phyloP scores from a whole-genome alignment of 768 basidiomycete genomes.

The Collybia mongolica region DNA sequence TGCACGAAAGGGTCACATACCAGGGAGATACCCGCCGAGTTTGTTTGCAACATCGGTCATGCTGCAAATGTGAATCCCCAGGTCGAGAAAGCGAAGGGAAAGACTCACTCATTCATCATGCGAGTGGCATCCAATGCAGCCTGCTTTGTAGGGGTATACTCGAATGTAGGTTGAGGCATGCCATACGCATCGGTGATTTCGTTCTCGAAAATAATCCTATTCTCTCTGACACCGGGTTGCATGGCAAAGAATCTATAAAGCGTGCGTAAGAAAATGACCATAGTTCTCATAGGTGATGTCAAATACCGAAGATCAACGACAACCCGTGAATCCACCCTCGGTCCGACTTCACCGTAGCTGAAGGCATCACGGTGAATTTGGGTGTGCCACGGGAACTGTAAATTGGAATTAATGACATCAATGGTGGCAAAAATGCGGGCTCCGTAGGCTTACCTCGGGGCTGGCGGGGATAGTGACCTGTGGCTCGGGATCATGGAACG shows the following conservation, averaged over 20 bases:
- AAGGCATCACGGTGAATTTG: constrained; percentile 37
- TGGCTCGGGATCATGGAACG: constrained; percentile 28
- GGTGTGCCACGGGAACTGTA: constrained; percentile 26
- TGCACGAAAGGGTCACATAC: background rate
- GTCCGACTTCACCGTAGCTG: constrained; percentile 29
- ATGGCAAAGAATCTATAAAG: constrained; percentile 14
- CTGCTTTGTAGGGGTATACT: constrained; percentile 12
- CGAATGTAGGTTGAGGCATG: constrained; percentile 33
- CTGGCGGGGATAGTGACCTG: constrained; percentile 23
- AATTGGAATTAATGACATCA: background rate
- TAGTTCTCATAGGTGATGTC: constrained; percentile 22
- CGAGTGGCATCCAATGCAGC: constrained; percentile 9
- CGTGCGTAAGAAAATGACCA: constrained; percentile 14
- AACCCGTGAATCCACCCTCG: constrained; percentile 24
- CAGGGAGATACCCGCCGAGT: constrained; percentile 31
- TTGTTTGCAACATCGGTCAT: constrained; percentile 27
- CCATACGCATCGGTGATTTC: constrained; percentile 23
- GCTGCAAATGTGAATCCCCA: background rate
- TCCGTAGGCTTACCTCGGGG: background rate
- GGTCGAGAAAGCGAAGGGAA: background rate
- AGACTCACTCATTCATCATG: constrained; percentile 19
- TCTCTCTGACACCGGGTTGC: background rate
- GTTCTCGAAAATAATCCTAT: background rate
- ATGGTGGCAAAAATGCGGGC: background rate
- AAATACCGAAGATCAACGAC: constrained; percentile 22